Evolutionary conservation across 306 rosid species (phyloP), one percentile per base, ranked within the genome.

Genomic region (Dryas drummondii): DNA sequence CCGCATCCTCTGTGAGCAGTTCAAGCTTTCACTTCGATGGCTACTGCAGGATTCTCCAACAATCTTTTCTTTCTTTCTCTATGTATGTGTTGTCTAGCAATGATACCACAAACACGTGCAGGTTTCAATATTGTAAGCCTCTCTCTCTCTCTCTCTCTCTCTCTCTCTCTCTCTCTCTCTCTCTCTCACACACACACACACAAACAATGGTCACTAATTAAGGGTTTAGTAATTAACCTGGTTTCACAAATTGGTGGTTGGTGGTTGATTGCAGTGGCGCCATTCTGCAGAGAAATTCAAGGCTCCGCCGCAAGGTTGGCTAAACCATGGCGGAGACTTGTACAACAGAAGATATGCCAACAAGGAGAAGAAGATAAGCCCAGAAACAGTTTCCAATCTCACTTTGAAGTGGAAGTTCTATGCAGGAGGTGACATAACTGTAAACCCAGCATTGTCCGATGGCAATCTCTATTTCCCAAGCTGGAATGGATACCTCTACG

Each of bases 301-400:
- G 72, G 44, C 57, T 1, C 22, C 12, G 8, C 57, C 55, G 54
- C 76, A 78, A 78, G 48, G 78, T 13, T 91, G 97, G 93, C 26
- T 76, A 22, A 88, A 88, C 85, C 93, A 88, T 48, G 93, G 91
- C 0, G 90, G 91, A 32, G 89, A 91, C 74, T 42, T 87, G 79
- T 51, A 78, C 42, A 88, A 87, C 68, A 82, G 90, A 84, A 88
- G 97, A 86, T 81, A 81, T 14, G 94, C 94, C 1, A 55, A 66
- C 61, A 71, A 27, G 37, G 92, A 91, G 62, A 55, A 74, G 32
- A 91, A 82, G 79, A 88, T 88, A 72, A 88, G 82, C 82, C 82
- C 75, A 9, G 41, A 19, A 51, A 82, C 84, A 16, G 84, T 66
- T 53, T 68, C 82, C 54, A 53, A 58, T 22, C 79, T 88, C 11